phyloP scores from a whole-genome alignment of 2,329 filamentous ascomycete genomes.

The Coniochaeta prunicola region DNA sequence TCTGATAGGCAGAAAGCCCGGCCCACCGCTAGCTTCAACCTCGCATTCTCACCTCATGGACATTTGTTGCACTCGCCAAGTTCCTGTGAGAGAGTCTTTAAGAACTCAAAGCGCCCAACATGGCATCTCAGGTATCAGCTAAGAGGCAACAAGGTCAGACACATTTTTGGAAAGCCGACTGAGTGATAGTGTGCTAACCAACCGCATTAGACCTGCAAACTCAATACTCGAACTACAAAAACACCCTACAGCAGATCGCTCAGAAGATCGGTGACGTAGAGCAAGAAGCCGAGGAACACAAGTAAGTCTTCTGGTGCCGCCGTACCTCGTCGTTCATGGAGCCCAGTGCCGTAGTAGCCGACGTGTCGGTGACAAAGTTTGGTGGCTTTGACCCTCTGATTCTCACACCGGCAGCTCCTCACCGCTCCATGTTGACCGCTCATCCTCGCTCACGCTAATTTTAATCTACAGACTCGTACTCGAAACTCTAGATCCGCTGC shows the following conservation, averaged over 20 bases:
- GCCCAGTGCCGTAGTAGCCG: neutral
- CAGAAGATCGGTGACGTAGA: slow-evolving; percentile 97
- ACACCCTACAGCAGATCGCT: slow-evolving; percentile 80
- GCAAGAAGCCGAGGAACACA: slow-evolving; percentile 95
- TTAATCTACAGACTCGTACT: slow-evolving; percentile 67
- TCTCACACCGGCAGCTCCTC: slow-evolving; percentile 19
- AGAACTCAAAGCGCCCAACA: slow-evolving; percentile 16
- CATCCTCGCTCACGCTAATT: slow-evolving; percentile 18
- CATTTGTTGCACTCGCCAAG: neutral
- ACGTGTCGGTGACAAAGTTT: neutral
- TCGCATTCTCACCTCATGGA: slow-evolving; percentile 1
- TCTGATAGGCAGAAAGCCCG: slow-evolving; percentile 3
- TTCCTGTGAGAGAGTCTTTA: neutral
- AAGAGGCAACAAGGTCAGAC: slow-evolving; percentile 68
- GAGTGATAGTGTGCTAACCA: neutral
- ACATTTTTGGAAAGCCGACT: neutral
- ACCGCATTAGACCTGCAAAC: slow-evolving; percentile 61
- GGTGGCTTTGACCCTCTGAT: neutral
- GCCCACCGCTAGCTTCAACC: neutral
- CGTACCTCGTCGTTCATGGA: neutral
- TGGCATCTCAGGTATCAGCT: slow-evolving; percentile 47
- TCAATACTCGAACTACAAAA: slow-evolving; percentile 73
- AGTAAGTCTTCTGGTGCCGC: slow-evolving; percentile 52
- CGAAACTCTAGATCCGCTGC: slow-evolving; percentile 79
- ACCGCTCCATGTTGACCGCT: slow-evolving; percentile 23